Evolutionary conservation across 345 rosid genomes (phyloP).

Genomic region (Eucalyptus sp.): DNA sequence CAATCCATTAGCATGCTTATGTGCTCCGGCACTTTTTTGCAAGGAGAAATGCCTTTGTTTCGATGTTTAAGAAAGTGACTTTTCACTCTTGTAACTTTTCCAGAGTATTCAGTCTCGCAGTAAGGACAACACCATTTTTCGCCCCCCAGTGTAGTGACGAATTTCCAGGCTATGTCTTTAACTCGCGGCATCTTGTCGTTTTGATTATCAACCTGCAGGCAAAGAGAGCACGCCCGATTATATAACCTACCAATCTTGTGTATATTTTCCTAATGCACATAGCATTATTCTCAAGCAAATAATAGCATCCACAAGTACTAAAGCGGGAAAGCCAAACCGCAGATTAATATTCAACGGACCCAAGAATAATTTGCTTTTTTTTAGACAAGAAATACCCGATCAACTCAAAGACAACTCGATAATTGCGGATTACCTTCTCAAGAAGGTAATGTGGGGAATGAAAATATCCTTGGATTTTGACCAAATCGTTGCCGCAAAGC

Average conservation of each 20-base stretch:
- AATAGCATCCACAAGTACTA: background rate
- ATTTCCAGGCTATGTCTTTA: background rate
- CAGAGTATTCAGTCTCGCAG: background rate
- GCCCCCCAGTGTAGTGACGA: background rate
- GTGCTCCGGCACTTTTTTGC: too few species aligned
- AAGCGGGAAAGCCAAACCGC: background rate
- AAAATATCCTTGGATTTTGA: too few species aligned
- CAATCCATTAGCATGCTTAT: too few species aligned
- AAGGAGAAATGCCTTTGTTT: background rate
- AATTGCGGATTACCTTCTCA: too few species aligned
- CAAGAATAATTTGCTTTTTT: too few species aligned
- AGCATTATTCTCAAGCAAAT: background rate
- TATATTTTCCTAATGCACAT: background rate
- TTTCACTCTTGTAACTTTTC: background rate
- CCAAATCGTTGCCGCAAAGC: too few species aligned
- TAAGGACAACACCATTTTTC: background rate
- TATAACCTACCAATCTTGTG: background rate
- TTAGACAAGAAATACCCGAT: too few species aligned
- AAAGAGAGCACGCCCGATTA: background rate
- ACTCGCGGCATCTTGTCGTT: background rate
- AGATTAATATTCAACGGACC: background rate
- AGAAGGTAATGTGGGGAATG: too few species aligned
- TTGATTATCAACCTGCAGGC: background rate
- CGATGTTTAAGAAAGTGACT: background rate
- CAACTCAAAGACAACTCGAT: too few species aligned